Evolutionary conservation across 495 filamentous ascomycete species (phyloP).

Genomic region (Thermochaetoides thermophila): DNA sequence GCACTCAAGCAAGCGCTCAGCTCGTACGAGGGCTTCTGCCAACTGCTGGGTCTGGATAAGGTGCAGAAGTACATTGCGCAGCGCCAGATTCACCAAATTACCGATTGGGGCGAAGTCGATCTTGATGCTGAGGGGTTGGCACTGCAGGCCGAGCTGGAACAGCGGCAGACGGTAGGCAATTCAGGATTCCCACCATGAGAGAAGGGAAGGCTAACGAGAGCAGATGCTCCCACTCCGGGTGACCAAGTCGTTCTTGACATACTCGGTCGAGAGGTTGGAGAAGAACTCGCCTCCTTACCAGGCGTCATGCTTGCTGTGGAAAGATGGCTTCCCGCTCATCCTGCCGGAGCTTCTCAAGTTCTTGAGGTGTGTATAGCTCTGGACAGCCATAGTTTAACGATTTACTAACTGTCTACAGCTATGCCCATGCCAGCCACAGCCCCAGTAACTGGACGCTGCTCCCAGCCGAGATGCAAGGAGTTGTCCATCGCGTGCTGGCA

Average conservation of each 20-base stretch:
- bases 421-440: conserved; percentile 90
- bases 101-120: conserved; percentile 65
- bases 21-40: conserved; percentile 67
- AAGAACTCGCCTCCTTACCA: conserved; percentile 50
- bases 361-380: conserved; percentile 40
- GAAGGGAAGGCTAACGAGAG: conserved; percentile 25
- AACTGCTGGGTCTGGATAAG: conserved; percentile 60
- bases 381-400: background rate
- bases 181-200: background rate
- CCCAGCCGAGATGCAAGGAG: conserved; percentile 58
- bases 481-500: conserved; percentile 72
- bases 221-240: conserved; percentile 53
- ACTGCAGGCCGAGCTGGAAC: conserved; percentile 60
- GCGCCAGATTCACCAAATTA: conserved; percentile 56
- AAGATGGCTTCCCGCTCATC: conserved; percentile 65
- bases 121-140: conserved; percentile 68
- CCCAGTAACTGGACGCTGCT: conserved; percentile 66
- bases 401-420: conserved; percentile 31
- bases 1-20: conserved; percentile 50
- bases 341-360: conserved; percentile 78
- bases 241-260: conserved; percentile 79
- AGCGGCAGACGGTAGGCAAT: conserved; percentile 48
- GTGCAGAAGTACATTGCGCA: conserved; percentile 65
- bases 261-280: conserved; percentile 77
- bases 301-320: conserved; percentile 65